phyloP scores from a whole-genome alignment of 2,329 filamentous ascomycete species.

The Calonectria pteridis region DNA sequence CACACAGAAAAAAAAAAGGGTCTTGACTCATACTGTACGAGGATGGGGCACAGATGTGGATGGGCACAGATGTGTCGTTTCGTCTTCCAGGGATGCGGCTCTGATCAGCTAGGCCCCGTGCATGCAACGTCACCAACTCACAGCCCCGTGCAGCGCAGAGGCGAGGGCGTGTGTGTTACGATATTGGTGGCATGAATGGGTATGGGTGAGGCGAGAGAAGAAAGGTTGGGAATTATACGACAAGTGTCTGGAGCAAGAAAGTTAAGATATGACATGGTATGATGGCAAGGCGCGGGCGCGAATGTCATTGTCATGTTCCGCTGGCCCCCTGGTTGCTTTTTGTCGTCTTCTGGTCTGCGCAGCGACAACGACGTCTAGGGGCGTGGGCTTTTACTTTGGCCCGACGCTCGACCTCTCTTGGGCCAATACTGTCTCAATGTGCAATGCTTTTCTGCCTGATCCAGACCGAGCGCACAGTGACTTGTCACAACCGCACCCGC shows the following conservation, averaged over 20 bases:
- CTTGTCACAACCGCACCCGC: slow-evolving; percentile 23
- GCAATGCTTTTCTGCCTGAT: slow-evolving; percentile 9
- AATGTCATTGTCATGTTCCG: slow-evolving; percentile 22
- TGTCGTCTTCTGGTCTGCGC: neutral
- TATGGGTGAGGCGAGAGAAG: neutral
- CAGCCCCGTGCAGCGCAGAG: slow-evolving; percentile 34
- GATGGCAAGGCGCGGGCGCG: slow-evolving; percentile 34
- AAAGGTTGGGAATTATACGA: neutral
- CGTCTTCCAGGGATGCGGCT: slow-evolving; percentile 25
- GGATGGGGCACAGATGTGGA: slow-evolving; percentile 9
- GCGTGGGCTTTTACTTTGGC: neutral
- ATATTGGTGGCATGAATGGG: slow-evolving; percentile 10
- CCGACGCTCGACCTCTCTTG: neutral
- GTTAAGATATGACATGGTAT: slow-evolving; percentile 45
- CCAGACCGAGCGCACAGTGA: slow-evolving; percentile 21
- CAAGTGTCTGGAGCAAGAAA: slow-evolving; percentile 3
- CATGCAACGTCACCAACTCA: slow-evolving; percentile 31
- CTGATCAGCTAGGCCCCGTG: slow-evolving; percentile 17
- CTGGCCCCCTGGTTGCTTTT: slow-evolving; percentile 4
- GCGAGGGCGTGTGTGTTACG: slow-evolving; percentile 26
- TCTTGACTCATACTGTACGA: slow-evolving; percentile 7
- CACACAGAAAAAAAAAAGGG: neutral
- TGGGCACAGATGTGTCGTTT: slow-evolving; percentile 18
- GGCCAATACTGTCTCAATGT: neutral
- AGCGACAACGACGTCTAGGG: neutral